phyloP scores from a whole-genome alignment of 2,329 filamentous ascomycete genomes.

The Nigrospora sphaerica region DNA sequence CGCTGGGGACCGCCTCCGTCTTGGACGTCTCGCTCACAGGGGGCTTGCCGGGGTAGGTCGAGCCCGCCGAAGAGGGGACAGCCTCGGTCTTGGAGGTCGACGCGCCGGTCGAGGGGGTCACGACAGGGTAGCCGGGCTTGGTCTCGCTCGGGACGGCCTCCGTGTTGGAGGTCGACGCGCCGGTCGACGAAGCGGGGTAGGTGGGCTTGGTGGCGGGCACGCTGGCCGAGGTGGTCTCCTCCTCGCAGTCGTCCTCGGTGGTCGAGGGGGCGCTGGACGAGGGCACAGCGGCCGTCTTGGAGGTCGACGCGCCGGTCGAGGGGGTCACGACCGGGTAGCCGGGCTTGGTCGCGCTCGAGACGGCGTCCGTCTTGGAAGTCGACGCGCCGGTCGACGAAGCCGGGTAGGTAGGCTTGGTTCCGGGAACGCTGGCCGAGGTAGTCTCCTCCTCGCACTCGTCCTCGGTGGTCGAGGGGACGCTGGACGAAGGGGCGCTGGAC shows the following conservation, averaged over 20 bases:
- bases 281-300: not conserved
- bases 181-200: not conserved
- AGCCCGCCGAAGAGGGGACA: too few species aligned
- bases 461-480: not conserved
- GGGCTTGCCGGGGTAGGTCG: constrained; percentile 12
- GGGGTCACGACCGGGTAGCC: not conserved
- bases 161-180: too few species aligned
- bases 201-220: not conserved
- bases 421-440: not conserved
- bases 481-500: not conserved
- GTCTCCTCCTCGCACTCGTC: not conserved
- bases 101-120: not conserved
- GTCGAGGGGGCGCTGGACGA: not conserved
- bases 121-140: too few species aligned
- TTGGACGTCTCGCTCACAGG: constrained; percentile 3
- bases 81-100: too few species aligned
- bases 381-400: not conserved
- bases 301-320: not conserved
- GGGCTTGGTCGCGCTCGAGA: too few species aligned
- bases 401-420: not conserved
- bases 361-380: too few species aligned
- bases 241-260: not conserved
- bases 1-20: too few species aligned
- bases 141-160: too few species aligned
- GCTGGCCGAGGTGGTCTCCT: not conserved